Percentiles rank a stretch among this genome's conserved stretches.
Evolutionary conservation across 805 yeast genomes (phyloP).

Genomic region (Candida michaelii): DNA sequence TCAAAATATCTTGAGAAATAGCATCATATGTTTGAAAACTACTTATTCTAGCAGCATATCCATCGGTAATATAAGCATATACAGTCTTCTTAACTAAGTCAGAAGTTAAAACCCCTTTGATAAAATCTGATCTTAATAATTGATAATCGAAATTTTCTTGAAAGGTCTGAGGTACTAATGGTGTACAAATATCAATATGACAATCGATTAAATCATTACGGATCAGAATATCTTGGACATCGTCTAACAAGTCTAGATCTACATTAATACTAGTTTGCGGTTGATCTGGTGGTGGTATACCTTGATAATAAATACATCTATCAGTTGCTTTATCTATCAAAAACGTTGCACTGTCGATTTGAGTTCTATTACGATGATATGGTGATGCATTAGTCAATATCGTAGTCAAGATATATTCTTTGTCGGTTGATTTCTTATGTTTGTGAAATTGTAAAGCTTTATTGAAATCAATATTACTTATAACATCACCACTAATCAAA

Average conservation of each 20-base stretch:
- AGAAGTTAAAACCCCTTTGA: constrained; percentile 84
- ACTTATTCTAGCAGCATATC: constrained; percentile 92
- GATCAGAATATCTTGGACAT: constrained; percentile 64
- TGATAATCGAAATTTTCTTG: constrained; percentile 97
- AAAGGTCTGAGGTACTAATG: constrained; percentile 91
- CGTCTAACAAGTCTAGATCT: constrained; percentile 81
- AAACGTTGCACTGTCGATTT: constrained; percentile 79
- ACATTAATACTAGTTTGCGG: constrained; percentile 48
- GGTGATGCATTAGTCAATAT: constrained; percentile 84
- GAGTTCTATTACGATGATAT: constrained; percentile 79
- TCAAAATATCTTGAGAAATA: constrained; percentile 82
- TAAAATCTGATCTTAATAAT: constrained; percentile 78
- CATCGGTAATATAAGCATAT: constrained; percentile 78
- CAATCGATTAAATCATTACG: constrained; percentile 96
- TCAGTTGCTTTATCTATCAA: constrained; percentile 71
- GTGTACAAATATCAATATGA: constrained; percentile 92
- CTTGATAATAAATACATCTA: constrained; percentile 83
- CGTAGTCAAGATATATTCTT: constrained; percentile 93
- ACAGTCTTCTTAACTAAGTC: constrained; percentile 89
- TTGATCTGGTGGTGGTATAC: constrained; percentile 55
- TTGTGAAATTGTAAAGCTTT: constrained; percentile 74
- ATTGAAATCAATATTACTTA: constrained; percentile 83
- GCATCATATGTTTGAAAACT: constrained; percentile 93
- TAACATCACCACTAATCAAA: constrained; percentile 90
- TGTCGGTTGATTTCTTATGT: constrained; percentile 68